Percentiles rank a stretch among this genome's conserved stretches.
These are phyloP conservation scores for Nannochloris sp. DNA, from an alignment of 139 green algal genomes.

Conservation along the genomic window DNA sequence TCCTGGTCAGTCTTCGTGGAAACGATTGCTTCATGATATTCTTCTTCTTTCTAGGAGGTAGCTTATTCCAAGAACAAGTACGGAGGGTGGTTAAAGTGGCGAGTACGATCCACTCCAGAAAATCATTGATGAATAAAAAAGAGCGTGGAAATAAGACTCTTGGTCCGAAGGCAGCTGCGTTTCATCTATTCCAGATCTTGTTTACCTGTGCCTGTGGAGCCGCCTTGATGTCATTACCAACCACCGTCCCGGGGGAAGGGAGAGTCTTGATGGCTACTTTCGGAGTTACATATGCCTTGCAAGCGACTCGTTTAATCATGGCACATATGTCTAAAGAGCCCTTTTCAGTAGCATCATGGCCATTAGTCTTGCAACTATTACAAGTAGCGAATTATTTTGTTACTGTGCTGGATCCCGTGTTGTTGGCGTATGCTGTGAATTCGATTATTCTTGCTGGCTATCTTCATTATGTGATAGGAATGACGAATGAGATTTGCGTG, in stretches of 20 bases:
- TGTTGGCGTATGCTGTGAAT: constrained; percentile 19
- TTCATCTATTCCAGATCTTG: constrained; percentile 59
- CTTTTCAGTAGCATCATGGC: constrained; percentile 44
- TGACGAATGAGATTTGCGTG: constrained; percentile 64
- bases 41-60: not conserved
- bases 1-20: not conserved
- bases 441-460: constrained; percentile 48
- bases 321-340: constrained; percentile 87
- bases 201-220: constrained; percentile 15
- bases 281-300: constrained; percentile 34
- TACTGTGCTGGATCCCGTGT: not conserved
- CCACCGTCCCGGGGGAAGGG: not conserved
- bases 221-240: constrained; percentile 10
- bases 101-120: constrained; percentile 14
- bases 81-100: constrained; percentile 1
- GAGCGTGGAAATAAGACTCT: constrained; percentile 71
- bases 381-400: not conserved
- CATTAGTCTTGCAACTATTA: constrained; percentile 27
- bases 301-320: constrained; percentile 78
- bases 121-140: constrained; percentile 11
- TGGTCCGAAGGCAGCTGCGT: constrained; percentile 17
- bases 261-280: constrained; percentile 32
- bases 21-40: not conserved
- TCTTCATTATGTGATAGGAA: constrained; percentile 50
- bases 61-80: not conserved